phyloP scores from a whole-genome alignment of 2,329 filamentous ascomycete genomes.

The Seiridium unicorne region DNA sequence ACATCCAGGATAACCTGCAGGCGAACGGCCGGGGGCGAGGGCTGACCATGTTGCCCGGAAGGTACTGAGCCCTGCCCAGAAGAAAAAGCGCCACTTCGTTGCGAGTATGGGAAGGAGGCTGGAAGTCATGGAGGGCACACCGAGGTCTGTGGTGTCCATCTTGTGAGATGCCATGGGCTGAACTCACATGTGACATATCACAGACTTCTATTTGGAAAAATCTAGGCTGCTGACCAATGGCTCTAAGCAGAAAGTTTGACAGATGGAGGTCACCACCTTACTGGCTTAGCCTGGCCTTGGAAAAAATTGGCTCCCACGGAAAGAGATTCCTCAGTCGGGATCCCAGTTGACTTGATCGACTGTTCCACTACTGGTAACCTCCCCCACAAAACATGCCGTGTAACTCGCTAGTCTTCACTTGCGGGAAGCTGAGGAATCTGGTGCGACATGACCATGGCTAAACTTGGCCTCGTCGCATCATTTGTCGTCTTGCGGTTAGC shows the following conservation, averaged over 20 bases:
- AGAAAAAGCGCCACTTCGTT: neutral
- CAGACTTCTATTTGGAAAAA: neutral
- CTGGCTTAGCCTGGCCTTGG: neutral
- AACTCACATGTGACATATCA: neutral
- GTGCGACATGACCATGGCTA: neutral
- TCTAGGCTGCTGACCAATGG: neutral
- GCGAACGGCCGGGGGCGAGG: neutral
- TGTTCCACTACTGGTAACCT: neutral
- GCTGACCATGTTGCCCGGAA: neutral
- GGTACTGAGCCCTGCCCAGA: neutral
- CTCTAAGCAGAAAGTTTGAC: neutral
- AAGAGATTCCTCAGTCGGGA: neutral
- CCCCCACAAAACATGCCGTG: neutral
- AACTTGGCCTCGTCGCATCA: neutral
- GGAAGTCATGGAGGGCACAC: neutral
- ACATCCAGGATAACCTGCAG: neutral
- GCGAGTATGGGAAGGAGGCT: neutral
- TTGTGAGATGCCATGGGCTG: neutral
- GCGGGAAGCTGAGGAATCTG: conserved; percentile 1
- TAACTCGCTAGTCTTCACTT: neutral
- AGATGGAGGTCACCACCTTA: neutral
- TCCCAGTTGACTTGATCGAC: neutral
- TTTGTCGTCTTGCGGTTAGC: neutral
- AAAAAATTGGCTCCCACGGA: neutral
- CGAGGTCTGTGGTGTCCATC: neutral